Evolutionary conservation across 2,329 filamentous ascomycete species (phyloP), one percentile per base, ranked within the genome.

Genomic region (Sporothrix sp.): DNA sequence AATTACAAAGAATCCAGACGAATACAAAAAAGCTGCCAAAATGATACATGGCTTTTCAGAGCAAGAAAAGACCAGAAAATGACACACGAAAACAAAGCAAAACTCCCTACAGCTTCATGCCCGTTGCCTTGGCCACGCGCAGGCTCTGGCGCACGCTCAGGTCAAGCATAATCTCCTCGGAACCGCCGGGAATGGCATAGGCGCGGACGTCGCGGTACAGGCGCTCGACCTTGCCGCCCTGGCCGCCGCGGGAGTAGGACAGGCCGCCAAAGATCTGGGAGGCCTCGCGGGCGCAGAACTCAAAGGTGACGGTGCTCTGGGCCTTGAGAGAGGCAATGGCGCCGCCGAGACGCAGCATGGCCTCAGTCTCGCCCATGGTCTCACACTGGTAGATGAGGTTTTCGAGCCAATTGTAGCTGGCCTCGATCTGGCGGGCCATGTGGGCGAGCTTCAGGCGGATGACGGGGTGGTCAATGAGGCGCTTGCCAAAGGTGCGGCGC

Each of bases 151-250:
- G 78, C 67, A 98, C 95, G 70, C 87, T 95, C 63, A 98, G 69
- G 67, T 98, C 93, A 58, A 97, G 73, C 93, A 98, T 98, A 58
- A 98, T 98, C 77, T 98, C 93, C 72, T 98, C 91, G 58, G 82
- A 88, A 21, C 93, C 93, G 62, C 93, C 93, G 3, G 93, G 93
- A 59, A 98, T 91, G 56, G 93, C 91, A 67, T 98, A 97, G 1
- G 93, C 93, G 60, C 93, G 79, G 14, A 97, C 93, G 66, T 98
- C 93, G 56, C 93, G 79, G 69, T 97, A 97, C 61, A 98, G 71
- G 54, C 93, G 74, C 79, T 98, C 93, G 48, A 97, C 81, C 79
- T 96, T 96, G 53, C 81, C 91, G 54, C 93, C 93, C 72, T 97
- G 93, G 14, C 93, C 93, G 51, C 93, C 93, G 38, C 91, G 81